These are phyloP conservation scores for Ceratobasidium sp. DNA, from an alignment of 1,284 basidiomycete species.

Conservation along the genomic window DNA sequence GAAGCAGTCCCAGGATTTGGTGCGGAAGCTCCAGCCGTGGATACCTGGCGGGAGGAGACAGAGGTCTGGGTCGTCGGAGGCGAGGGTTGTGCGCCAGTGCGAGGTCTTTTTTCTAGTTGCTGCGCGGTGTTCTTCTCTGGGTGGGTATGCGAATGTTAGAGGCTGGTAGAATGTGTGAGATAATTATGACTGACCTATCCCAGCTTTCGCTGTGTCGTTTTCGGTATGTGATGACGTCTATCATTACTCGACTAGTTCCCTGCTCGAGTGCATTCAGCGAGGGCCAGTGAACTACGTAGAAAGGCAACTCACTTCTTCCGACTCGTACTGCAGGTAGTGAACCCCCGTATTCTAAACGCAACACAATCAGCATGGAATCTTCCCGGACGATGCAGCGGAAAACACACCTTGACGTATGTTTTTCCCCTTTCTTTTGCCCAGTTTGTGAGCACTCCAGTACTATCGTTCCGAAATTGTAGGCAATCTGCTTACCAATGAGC, in stretches of 20 bases:
- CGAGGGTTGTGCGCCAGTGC: constrained; percentile 2
- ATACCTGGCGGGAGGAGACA: neutral
- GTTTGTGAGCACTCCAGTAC: neutral
- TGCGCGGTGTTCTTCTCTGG: neutral
- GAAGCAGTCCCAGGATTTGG: constrained; percentile 7
- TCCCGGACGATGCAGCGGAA: neutral
- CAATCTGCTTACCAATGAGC: constrained; percentile 1
- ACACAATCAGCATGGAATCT: neutral
- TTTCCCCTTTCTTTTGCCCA: neutral
- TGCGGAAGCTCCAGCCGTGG: constrained; percentile 8
- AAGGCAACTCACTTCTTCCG: neutral
- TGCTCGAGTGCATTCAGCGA: too few species aligned
- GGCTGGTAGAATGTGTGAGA: neutral
- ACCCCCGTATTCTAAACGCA: neutral
- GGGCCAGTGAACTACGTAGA: too few species aligned
- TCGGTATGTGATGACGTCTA: constrained; percentile 15
- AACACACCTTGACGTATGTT: neutral
- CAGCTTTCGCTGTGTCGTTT: neutral
- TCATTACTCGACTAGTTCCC: constrained; percentile 10
- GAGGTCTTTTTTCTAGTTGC: neutral
- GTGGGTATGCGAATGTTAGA: neutral
- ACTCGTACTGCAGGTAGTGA: constrained; percentile 6
- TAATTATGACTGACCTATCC: neutral
- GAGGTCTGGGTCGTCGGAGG: neutral
- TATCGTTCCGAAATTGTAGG: neutral